Evolutionary conservation across 2,329 filamentous ascomycete species (phyloP).

Genomic region (Fusarium pseudocircinatum): DNA sequence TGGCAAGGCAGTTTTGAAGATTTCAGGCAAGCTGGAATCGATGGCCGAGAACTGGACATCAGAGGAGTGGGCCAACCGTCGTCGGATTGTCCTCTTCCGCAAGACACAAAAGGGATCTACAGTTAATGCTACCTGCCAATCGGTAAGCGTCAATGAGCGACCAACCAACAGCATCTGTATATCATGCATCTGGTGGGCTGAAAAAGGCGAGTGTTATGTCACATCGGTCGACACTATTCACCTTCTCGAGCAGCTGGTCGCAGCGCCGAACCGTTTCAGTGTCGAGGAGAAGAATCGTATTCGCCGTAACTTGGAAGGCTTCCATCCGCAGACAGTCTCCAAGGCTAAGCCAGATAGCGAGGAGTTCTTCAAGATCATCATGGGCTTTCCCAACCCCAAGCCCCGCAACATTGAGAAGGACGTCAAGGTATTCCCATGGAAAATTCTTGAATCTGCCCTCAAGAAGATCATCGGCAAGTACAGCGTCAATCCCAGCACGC

Average conservation of each 20-base stretch:
- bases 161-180: constrained; percentile 89
- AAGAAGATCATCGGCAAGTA: constrained; percentile 99
- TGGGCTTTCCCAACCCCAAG: constrained; percentile 95
- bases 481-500: constrained; percentile 59
- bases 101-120: constrained; percentile 84
- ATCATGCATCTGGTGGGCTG: constrained; percentile 97
- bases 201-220: constrained; percentile 89
- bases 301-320: constrained; percentile 92
- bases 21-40: constrained; percentile 82
- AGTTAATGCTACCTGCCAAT: constrained; percentile 81
- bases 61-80: constrained; percentile 81
- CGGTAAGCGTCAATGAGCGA: constrained; percentile 81
- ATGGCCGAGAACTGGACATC: constrained; percentile 87
- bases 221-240: constrained; percentile 98
- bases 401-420: constrained; percentile 99
- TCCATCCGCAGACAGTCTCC: constrained; percentile 90
- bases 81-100: constrained; percentile 88
- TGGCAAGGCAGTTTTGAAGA: constrained; percentile 84
- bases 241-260: constrained; percentile 90
- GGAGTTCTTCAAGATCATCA: constrained; percentile 98
- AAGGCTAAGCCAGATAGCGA: constrained; percentile 93
- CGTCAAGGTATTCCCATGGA: constrained; percentile 98
- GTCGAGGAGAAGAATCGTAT: constrained; percentile 99
- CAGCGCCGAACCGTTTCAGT: constrained; percentile 78
- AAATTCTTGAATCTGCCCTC: constrained; percentile 83